Percentiles rank a stretch among this genome's conserved stretches.
Conservation (phyloP, 768 basidiomycete species). For the Galerina sulciceps region DNA sequence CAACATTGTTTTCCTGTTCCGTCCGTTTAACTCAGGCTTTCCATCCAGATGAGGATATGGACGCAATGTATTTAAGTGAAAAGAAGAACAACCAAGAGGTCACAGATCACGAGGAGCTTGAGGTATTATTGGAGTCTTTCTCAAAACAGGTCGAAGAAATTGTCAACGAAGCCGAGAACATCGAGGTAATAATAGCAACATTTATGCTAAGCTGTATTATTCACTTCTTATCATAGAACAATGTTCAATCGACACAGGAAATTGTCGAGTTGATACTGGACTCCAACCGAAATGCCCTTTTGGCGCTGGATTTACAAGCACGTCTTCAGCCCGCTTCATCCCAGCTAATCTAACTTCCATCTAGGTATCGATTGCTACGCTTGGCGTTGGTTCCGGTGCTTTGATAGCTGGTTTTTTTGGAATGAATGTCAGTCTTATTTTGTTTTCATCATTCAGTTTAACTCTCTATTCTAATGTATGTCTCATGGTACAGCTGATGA, state of each 20-base stretch:
- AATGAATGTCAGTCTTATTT: constrained; percentile 79
- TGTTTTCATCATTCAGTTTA: constrained; percentile 1
- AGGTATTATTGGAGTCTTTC: constrained; percentile 92
- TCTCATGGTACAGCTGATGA: constrained; percentile 57
- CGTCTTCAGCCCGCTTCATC: constrained; percentile 9
- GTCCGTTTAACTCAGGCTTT: not conserved
- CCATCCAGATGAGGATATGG: constrained; percentile 86
- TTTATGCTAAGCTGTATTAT: not conserved
- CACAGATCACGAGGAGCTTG: constrained; percentile 91
- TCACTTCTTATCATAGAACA: constrained; percentile 52
- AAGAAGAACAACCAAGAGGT: constrained; percentile 68
- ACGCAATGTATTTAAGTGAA: constrained; percentile 94
- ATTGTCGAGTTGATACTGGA: constrained; percentile 97
- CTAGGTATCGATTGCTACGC: constrained; percentile 90
- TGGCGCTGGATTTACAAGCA: constrained; percentile 91
- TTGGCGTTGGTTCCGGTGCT: constrained; percentile 91
- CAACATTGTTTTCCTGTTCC: not conserved
- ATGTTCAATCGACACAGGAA: constrained; percentile 97
- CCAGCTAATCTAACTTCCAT: constrained; percentile 6
- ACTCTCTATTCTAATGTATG: constrained; percentile 9
- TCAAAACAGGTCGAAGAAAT: constrained; percentile 97
- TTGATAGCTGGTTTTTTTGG: constrained; percentile 91
- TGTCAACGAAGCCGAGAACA: constrained; percentile 89
- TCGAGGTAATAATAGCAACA: constrained; percentile 54
- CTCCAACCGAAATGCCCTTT: constrained; percentile 90